Evolutionary conservation across 306 rosid genomes (phyloP), one percentile per base, ranked within the genome.

Genomic region (Cyamopsis tetragonoloba): DNA sequence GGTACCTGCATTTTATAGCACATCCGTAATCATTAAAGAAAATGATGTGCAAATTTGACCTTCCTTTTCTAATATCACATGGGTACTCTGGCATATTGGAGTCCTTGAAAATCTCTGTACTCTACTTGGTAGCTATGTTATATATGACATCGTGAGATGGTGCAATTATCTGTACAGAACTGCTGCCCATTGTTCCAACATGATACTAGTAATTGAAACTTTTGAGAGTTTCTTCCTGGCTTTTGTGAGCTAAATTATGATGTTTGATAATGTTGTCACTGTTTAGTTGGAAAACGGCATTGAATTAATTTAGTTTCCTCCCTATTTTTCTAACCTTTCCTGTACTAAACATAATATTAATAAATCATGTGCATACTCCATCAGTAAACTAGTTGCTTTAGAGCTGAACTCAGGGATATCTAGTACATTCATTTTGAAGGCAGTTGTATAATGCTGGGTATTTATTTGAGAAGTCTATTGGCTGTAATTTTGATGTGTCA

Each of bases 401-500:
- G 43, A 2, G 18, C 76, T 43, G 30, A 35, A 23, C 48, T 43
- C 65, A 55, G 46, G 64, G 66, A 67, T 66, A 26, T 60, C 10
- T 5, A 15, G 20, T 68, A 31, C 32, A 68, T 31, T 59, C 61
- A 22, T 39, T 63, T 46, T 55, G 42, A 54, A 54, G 47, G 24
- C 62, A 68, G 35, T n/a, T 59, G 38, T 11, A 35, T 11, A 19
- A 32, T 79, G 22, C 56, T 61, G 49, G 57, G 32, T 62, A 34
- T 62, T 65, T 62, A 48, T 32, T 57, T 42, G 17, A 46, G 59
- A 69, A 69, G 43, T 56, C 58, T 34, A 23, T 24, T 72, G 54
- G 70, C n/a, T 75, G 47, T 30, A n/a, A 54, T 23, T 59, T 43
- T 56, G 39, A 44, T 71, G 60, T 44, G 23, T 54, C 3, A 6